Evolutionary conservation across 306 rosid species (phyloP), one percentile per base, ranked within the genome.

Genomic region (Lathyrus sativus): DNA sequence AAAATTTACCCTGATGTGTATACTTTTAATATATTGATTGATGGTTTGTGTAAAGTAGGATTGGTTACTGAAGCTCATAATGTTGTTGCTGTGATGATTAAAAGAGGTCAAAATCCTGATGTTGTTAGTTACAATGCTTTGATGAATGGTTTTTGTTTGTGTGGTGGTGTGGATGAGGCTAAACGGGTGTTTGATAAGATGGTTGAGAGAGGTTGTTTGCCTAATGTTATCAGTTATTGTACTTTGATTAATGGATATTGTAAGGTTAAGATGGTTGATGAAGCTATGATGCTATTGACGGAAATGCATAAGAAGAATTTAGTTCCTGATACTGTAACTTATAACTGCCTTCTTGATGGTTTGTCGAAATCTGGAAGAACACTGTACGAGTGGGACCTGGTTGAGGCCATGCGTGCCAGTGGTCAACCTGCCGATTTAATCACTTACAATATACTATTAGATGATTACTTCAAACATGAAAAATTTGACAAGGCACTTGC

Each of bases 201-300:
- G 74, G 39, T 49, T 31, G 80, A 61, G 17, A 71, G 80, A 50
- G 71, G 73, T 0, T 0, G 0, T 7, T 3, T 10, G 19, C 68
- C 73, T 10, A 60, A 62, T 37, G 63, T 65, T 71, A 56, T 71
- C n/a, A 77, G 76, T 33, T 77, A 71, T 64, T 14, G 73, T 71
- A 71, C 81, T 28, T 77, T 77, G 77, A 77, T 77, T 56, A 71
- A 71, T 56, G 81, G 76, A 22, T 77, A 65, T 39, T 77, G 77
- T 43, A 71, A 71, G 76, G 9, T 39, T 46, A 65, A 48, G 48
- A 71, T 49, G 81, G 64, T 71, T 42, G 81, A 77, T 71, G 81
- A 71, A 35, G 81, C 81, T 37, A 46, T 65, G 62, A 9, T 4
- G 73, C 58, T 71, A 6, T 65, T 77, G 7, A 65, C 41, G 2